A percentile compares a stretch with the other conserved stretches of the same genome.
phyloP scores from a whole-genome alignment of 495 filamentous ascomycete genomes.

The Tuber microsphaerosporum region DNA sequence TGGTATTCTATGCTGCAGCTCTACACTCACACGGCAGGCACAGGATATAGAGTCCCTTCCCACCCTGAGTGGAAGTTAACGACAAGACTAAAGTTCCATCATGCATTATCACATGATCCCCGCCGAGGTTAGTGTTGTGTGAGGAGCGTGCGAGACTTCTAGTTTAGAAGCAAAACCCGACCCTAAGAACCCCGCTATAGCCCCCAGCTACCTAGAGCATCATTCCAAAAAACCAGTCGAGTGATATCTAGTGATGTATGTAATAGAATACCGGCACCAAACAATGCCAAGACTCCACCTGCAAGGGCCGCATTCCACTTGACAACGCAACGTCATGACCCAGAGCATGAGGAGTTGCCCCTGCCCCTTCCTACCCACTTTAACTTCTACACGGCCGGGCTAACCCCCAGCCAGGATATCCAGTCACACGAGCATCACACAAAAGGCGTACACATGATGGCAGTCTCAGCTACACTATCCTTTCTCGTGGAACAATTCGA shows the following conservation, averaged over 20 bases:
- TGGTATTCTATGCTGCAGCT: too few species aligned
- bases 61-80: too few species aligned
- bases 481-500: conserved; percentile 26
- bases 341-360: not conserved
- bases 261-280: not conserved
- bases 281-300: not conserved
- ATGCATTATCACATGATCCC: not conserved
- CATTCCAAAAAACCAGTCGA: not conserved
- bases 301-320: not conserved
- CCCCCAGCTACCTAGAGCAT: not conserved
- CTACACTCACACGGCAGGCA: too few species aligned
- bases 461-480: conserved; percentile 17
- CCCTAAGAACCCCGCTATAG: not conserved
- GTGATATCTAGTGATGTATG: not conserved
- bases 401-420: not conserved
- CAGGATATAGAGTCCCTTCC: too few species aligned
- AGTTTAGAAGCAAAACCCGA: not conserved
- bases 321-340: conserved; percentile 10
- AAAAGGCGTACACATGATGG: conserved; percentile 17
- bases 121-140: not conserved
- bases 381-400: conserved; percentile 1
- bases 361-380: not conserved
- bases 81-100: not conserved
- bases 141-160: not conserved
- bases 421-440: not conserved